Evolutionary conservation across 2,329 filamentous ascomycete species (phyloP), one percentile per base, ranked within the genome.

Genomic region (Fusarium vanettenii): DNA sequence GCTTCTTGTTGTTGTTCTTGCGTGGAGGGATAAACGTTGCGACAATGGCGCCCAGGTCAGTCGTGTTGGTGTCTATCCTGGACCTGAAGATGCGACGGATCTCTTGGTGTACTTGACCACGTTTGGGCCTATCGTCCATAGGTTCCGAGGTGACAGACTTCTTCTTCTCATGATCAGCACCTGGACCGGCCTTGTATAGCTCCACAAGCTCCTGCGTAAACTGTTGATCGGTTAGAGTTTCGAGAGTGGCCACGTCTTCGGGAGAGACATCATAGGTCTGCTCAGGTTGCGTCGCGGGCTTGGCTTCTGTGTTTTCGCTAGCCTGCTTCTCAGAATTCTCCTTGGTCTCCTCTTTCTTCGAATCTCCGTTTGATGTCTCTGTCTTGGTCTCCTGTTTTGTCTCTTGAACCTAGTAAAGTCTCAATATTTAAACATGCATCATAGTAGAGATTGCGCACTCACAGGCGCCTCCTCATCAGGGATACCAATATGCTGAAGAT

Each of bases 31-130:
- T 87, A 64, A 94, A 89, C 8, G 87, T 87, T 29, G 94, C 93
- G 56, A 94, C 90, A 68, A 92, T 91, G 70, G 92, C 90, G 55
- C 87, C 88, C 5, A 82, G 81, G 22, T 80, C 80, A 45, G 86
- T 84, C 3, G 95, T 97, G 20, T 86, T 87, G 2, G 94, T 97
- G 67, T 97, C 94, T 60, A 98, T 87, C 66, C 90, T 89, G 4
- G 92, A 92, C n/a, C 87, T 86, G 82, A 98, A 98, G 70, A 97
- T 92, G 45, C 92, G 92, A 29, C 95, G 93, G 55, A 98, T 86
- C 86, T 90, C 87, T 79, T 87, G 86, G 77, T 91, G 89, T 7
- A 90, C 82, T 37, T 84, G 80, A 25, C 84, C 85, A 29, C 88
- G 86, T 70, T 84, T 81, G 27, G 81, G 77, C 64, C 87, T 84